phyloP scores from a whole-genome alignment of 2,329 filamentous ascomycete genomes.

The Zopfia rhizophila region DNA sequence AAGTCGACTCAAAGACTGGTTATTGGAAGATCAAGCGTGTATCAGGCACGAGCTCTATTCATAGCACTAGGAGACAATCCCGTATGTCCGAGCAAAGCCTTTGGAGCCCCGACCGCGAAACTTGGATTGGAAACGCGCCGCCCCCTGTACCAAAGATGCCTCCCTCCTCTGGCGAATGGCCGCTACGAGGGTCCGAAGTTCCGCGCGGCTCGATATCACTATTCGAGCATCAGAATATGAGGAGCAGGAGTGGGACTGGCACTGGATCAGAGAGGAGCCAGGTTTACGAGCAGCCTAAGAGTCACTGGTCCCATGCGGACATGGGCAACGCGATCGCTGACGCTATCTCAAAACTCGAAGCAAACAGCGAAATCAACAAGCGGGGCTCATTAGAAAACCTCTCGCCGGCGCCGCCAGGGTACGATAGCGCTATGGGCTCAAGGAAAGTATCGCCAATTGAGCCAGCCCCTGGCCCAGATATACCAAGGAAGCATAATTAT shows the following conservation, averaged over 20 bases:
- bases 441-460: slow-evolving; percentile 4
- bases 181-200: slow-evolving; percentile 31
- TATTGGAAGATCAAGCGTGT: slow-evolving; percentile 45
- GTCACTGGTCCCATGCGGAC: too few relatives aligned
- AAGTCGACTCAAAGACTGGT: slow-evolving; percentile 43
- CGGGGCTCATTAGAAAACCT: slow-evolving; percentile 26
- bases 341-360: slow-evolving; percentile 23
- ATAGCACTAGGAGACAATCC: slow-evolving; percentile 21
- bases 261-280: too few relatives aligned
- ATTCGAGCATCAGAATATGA: slow-evolving; percentile 9
- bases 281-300: too few relatives aligned
- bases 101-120: slow-evolving; percentile 30
- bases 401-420: slow-evolving; percentile 5
- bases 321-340: slow-evolving; percentile 29
- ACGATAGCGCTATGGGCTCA: slow-evolving; percentile 2
- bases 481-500: slow-evolving; percentile 3
- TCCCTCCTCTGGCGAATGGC: slow-evolving; percentile 37
- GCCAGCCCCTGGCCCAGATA: background rate
- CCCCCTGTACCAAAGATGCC: slow-evolving; percentile 42
- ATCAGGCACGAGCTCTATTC: slow-evolving; percentile 20
- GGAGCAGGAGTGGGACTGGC: too few relatives aligned
- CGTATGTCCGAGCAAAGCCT: slow-evolving; percentile 26
- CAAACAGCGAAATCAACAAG: slow-evolving; percentile 25
- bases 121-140: slow-evolving; percentile 22
- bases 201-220: slow-evolving; percentile 19